A percentile compares a stretch with the other conserved stretches of the same genome.
Evolutionary conservation across 257 asterid species (phyloP).

Genomic region (Nicotiana tabacum): DNA sequence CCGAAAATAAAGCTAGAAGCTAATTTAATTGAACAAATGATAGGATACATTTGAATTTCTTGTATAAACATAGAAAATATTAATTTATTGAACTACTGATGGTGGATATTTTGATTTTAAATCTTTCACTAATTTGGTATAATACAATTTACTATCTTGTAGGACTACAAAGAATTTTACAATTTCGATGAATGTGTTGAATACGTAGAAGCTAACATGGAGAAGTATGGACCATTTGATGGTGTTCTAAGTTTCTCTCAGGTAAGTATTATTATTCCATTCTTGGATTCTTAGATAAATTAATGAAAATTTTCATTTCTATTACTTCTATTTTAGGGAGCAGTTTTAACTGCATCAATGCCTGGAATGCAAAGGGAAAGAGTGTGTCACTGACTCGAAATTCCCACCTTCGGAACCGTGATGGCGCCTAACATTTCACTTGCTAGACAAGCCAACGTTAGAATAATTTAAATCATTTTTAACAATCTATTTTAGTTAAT

Average conservation of each 20-base stretch:
- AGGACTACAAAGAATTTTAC: slow-evolving; percentile 19
- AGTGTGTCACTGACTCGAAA: no score
- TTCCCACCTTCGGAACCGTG: no score
- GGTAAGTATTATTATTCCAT: not conserved
- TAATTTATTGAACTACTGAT: no score
- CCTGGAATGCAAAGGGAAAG: slow-evolving; percentile 38
- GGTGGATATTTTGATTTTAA: no score
- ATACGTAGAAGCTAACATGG: slow-evolving; percentile 31
- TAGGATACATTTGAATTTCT: not conserved
- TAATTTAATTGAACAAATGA: no score
- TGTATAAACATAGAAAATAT: no score
- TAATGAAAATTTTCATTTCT: not conserved
- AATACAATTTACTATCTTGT: not conserved
- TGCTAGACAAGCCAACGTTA: no score
- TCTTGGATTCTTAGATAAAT: not conserved
- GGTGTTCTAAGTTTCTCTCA: slow-evolving; percentile 34
- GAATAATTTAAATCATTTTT: no score
- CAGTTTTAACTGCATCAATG: slow-evolving; percentile 17
- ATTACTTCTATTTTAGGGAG: slow-evolving; percentile 16
- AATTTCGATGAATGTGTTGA: slow-evolving; percentile 34
- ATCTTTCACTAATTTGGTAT: no score
- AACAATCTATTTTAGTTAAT: no score
- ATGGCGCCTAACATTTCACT: no score
- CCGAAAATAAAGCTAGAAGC: no score
- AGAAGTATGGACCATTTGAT: slow-evolving; percentile 36